These are phyloP conservation scores for Mrakia hoshinonis DNA, from an alignment of 768 basidiomycete genomes.

Conservation along the genomic window DNA sequence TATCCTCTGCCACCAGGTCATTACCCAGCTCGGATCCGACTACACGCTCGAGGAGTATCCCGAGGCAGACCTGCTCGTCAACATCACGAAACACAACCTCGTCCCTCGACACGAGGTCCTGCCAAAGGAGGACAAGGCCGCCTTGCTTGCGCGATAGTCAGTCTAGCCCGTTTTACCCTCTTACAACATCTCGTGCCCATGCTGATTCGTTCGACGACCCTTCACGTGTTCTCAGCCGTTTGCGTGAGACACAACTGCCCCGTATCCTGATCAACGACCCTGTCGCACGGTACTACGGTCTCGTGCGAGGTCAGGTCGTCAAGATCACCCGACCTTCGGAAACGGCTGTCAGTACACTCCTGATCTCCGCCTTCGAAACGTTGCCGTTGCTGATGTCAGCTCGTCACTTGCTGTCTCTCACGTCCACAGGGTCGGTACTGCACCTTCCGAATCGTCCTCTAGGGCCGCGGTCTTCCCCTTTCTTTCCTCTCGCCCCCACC, in stretches of 20 bases:
- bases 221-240: slow-evolving; percentile 52
- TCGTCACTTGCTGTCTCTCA: not conserved
- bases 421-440: slow-evolving; percentile 25
- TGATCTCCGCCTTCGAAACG: not conserved
- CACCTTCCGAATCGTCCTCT: slow-evolving; percentile 29
- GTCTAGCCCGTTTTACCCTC: slow-evolving; percentile 39
- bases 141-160: slow-evolving; percentile 83
- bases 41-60: slow-evolving; percentile 93
- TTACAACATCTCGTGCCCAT: not conserved
- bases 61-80: slow-evolving; percentile 90
- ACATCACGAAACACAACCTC: slow-evolving; percentile 90
- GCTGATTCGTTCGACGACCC: not conserved
- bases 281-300: slow-evolving; percentile 96
- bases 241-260: slow-evolving; percentile 95
- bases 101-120: slow-evolving; percentile 90
- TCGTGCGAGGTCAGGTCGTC: slow-evolving; percentile 90
- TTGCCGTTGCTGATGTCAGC: not conserved
- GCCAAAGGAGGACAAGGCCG: slow-evolving; percentile 71
- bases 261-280: slow-evolving; percentile 94
- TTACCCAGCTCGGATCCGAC: slow-evolving; percentile 75
- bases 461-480: not conserved
- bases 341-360: slow-evolving; percentile 58
- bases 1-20: slow-evolving; percentile 53
- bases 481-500: not conserved
- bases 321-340: slow-evolving; percentile 96